phyloP scores from a whole-genome alignment of 2,329 filamentous ascomycete genomes.

The Trichoderma sp. region DNA sequence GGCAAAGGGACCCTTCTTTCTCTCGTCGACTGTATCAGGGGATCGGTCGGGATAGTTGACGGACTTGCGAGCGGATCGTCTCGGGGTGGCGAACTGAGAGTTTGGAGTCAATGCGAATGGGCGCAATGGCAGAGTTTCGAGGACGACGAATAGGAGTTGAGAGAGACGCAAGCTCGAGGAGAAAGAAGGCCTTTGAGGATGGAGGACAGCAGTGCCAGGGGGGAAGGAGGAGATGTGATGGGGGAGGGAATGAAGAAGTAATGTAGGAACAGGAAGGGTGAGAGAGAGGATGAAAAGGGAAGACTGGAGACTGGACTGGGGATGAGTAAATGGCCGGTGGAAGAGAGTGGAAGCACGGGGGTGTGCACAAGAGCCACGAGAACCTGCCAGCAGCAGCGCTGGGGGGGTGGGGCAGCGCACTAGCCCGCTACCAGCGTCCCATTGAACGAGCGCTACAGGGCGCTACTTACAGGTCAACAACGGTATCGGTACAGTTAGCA shows the following conservation, averaged over 20 bases:
- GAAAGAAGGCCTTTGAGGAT: slow-evolving; percentile 35
- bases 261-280: slow-evolving; percentile 28
- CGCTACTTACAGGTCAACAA: background rate
- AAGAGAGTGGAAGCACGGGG: slow-evolving; percentile 32
- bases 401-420: slow-evolving; percentile 11
- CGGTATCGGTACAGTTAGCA: background rate
- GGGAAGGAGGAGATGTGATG: slow-evolving; percentile 30
- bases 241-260: slow-evolving; percentile 31
- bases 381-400: slow-evolving; percentile 18
- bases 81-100: slow-evolving; percentile 27
- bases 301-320: background rate
- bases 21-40: slow-evolving; percentile 28
- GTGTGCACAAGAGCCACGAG: slow-evolving; percentile 19
- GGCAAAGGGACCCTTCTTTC: slow-evolving; percentile 32
- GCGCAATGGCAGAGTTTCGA: slow-evolving; percentile 20
- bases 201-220: slow-evolving; percentile 28
- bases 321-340: slow-evolving; percentile 29
- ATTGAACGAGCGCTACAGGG: slow-evolving; percentile 5
- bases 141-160: background rate
- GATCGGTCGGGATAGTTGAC: slow-evolving; percentile 6
- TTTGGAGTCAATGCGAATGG: slow-evolving; percentile 19
- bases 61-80: slow-evolving; percentile 20
- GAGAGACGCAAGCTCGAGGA: slow-evolving; percentile 35
- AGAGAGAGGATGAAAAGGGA: slow-evolving; percentile 30
- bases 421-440: background rate